phyloP scores from a whole-genome alignment of 139 green algal species.

The Trebouxia sp. region DNA sequence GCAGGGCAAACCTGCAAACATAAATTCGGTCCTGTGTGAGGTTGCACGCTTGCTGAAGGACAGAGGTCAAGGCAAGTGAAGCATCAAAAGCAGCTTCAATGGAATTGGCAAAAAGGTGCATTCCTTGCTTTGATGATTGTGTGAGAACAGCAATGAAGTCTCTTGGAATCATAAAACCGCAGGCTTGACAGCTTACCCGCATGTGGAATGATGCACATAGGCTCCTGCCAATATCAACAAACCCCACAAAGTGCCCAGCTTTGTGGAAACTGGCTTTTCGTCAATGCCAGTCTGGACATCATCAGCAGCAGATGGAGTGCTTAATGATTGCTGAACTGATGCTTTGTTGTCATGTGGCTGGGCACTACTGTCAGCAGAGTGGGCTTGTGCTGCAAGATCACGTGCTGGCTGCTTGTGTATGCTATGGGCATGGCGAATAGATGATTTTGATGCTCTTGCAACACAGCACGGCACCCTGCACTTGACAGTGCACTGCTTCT shows the following conservation, averaged over 20 bases:
- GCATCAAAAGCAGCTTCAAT: neutral
- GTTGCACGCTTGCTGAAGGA: neutral
- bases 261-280: conserved; percentile 9
- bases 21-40: too few relatives aligned
- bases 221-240: conserved; percentile 70
- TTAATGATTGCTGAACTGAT: neutral
- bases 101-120: neutral
- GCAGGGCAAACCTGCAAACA: conserved; percentile 76
- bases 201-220: conserved; percentile 85
- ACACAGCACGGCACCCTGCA: neutral
- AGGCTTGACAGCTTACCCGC: conserved; percentile 32
- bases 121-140: too few relatives aligned
- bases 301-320: neutral
- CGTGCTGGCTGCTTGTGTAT: neutral
- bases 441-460: too few relatives aligned
- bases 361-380: neutral
- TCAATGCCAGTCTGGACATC: neutral
- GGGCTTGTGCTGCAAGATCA: neutral
- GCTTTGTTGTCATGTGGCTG: too few relatives aligned
- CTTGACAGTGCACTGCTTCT: neutral
- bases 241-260: conserved; percentile 68
- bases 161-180: neutral
- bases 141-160: too few relatives aligned
- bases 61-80: too few relatives aligned
- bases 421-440: neutral